Percentiles rank a stretch among this genome's conserved stretches.
Evolutionary conservation across 1,139 yeast genomes (phyloP).

Genomic region (Sugiyamaella grinbergsii): DNA sequence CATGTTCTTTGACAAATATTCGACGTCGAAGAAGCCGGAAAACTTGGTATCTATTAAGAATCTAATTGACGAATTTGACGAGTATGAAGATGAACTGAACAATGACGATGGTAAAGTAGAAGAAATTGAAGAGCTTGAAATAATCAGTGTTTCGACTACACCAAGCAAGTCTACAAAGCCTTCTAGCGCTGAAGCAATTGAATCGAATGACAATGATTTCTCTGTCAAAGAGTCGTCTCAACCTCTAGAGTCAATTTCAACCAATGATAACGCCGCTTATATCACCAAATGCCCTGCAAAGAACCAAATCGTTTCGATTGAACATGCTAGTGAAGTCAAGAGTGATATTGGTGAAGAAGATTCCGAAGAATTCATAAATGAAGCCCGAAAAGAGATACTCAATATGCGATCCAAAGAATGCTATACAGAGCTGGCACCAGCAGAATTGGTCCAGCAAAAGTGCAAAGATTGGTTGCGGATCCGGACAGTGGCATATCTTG

Average conservation of each 20-base stretch:
- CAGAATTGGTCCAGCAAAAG: neutral
- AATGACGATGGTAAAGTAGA: constrained; percentile 5
- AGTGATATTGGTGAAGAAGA: neutral
- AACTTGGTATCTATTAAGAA: neutral
- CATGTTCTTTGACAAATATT: neutral
- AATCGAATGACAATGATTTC: neutral
- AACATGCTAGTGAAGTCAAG: no score
- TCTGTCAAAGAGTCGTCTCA: neutral
- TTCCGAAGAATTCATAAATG: neutral
- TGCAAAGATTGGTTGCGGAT: neutral
- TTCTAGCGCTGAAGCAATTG: constrained; percentile 1
- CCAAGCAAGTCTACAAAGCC: neutral
- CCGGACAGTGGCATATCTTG: neutral
- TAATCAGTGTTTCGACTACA: neutral
- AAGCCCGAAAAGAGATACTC: neutral
- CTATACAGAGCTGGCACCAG: neutral
- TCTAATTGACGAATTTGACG: neutral
- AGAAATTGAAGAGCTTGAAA: neutral
- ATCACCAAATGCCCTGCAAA: neutral
- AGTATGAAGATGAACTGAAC: neutral
- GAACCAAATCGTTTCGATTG: no score
- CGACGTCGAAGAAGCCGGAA: neutral
- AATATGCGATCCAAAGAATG: neutral
- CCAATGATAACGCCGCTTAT: neutral
- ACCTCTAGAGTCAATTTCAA: neutral